Evolutionary conservation across 2,329 filamentous ascomycete species (phyloP), one percentile per base, ranked within the genome.

Genomic region (Thielaviopsis punctulata): DNA sequence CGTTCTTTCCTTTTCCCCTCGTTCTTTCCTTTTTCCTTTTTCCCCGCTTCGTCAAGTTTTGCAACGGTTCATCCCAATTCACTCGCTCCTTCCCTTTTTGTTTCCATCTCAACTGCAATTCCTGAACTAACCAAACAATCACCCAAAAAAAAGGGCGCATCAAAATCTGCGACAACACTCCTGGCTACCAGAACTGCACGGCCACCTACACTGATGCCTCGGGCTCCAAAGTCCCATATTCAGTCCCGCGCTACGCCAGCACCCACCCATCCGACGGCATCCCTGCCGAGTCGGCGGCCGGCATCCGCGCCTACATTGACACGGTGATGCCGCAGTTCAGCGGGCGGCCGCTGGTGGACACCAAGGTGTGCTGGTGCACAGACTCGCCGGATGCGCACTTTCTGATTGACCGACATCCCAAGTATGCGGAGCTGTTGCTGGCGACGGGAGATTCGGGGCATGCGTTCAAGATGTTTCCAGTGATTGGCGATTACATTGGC

Each of bases 341-440:
- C 0, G 58, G 56, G n/a, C 56, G 58, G 1, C 60, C 59, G 4
- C 57, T 60, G 7, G 46, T 61, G 0, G 56, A 58, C 9, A 55
- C 58, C 4, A 51, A 54, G 13, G 56, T 61, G 15, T 64, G 63
- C 49, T 64, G 63, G 63, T 65, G 64, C 43, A 63, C 62, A 0
- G 63, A 65, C 24, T 61, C 63, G 0, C 62, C 60, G 6, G 62
- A 65, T 45, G 63, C 64, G 48, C 62, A 65, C 52, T 65, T 60
- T 24, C 58, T 65, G 1, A 59, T 65, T 10, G 63, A 65, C 41
- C 52, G 52, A 15, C 57, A 60, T 7, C 58, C 57, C 8, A 55
- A 54, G 47, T 24, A 59, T 22, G 30, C 54, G 1, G 43, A 53
- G 1, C 45, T 61, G 3, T 52, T 60, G 0, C 43, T 61, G 6